Evolutionary conservation across 2,329 filamentous ascomycete species (phyloP).

Genomic region (Teratosphaeriaceae sp.): DNA sequence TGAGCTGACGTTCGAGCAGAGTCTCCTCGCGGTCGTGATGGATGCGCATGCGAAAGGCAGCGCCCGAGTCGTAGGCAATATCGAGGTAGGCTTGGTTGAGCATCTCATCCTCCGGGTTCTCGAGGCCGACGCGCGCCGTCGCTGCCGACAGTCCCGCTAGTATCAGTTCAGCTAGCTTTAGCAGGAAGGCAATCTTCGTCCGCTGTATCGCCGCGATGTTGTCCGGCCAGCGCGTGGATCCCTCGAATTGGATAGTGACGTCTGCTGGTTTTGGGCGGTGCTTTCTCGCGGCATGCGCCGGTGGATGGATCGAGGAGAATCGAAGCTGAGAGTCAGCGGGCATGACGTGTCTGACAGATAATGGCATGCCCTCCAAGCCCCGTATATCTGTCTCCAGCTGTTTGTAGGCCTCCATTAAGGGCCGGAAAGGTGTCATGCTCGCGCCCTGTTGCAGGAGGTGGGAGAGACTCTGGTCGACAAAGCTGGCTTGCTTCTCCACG

Average conservation of each 20-base stretch:
- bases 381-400: conserved; percentile 71
- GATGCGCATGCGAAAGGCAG: conserved; percentile 77
- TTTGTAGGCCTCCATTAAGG: conserved; percentile 62
- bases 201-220: conserved; percentile 85
- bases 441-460: conserved; percentile 34
- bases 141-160: conserved; percentile 55
- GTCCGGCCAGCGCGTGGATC: conserved; percentile 89
- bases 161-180: conserved; percentile 66
- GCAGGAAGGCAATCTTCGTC: conserved; percentile 82
- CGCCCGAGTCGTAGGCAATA: conserved; percentile 63
- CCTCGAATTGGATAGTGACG: conserved; percentile 84
- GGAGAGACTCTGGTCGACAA: conserved; percentile 42
- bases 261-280: conserved; percentile 56
- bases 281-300: conserved; percentile 36
- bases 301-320: conserved; percentile 58
- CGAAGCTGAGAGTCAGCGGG: conserved; percentile 67
- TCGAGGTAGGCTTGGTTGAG: conserved; percentile 80
- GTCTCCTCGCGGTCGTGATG: conserved; percentile 82
- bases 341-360: conserved; percentile 77
- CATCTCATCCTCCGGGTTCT: conserved; percentile 62
- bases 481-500: conserved; percentile 39
- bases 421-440: conserved; percentile 54
- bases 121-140: conserved; percentile 67
- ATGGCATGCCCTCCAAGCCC: conserved; percentile 70
- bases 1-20: conserved; percentile 70